Base-by-base conservation (phyloP, 2,329 filamentous ascomycete genomes). In the Volutella citrinella region DNA sequence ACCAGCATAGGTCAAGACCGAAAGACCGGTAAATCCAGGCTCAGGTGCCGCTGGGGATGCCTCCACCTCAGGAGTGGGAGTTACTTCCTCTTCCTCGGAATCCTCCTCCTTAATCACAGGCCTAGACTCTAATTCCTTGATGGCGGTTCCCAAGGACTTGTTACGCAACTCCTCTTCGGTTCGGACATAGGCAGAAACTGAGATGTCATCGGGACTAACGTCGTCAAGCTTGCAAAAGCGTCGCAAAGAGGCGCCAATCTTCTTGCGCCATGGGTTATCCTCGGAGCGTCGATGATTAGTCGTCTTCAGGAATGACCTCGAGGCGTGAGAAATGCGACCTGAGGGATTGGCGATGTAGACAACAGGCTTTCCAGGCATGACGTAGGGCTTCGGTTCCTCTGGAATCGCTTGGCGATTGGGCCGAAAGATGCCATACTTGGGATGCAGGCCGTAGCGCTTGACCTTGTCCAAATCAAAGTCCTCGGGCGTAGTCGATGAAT, bases 391-490 rank as follows among this genome's bases (percentile, higher is more conserved):
- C 5, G 67, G 61, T 3, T 59, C 49, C 45, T 69, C 68, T 4
- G 54, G 40, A 17, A 69, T 62, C 38, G 74, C 77, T 33, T 52
- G 51, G 24, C 72, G 77, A 11, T 49, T 58, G 4, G 66, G 63
- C 16, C 78, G 47, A 48, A 76, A 70, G 24, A 79, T 58, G 20
- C 76, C 76, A 38, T 70, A 72, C 24, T 61, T 66, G 2, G 75
- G 74, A 35, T 80, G 76, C 6, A 80, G 50, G 6, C 55, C 56
- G 49, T 76, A 62, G 40, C 66, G 70, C 46, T 67, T 61, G 31
- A 80, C 61, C 29, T 69, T 49, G 5, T 68, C 64, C 25, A 70
- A 56, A 51, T 78, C 73, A 29, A 79, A 65, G 34, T 76, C 74
- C 10, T 65, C 65, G 1, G 69, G 67, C 4, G 56, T 59, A 22